Conservation (phyloP, 2,329 filamentous ascomycete genomes). For the Sarocladium brachiariae region DNA sequence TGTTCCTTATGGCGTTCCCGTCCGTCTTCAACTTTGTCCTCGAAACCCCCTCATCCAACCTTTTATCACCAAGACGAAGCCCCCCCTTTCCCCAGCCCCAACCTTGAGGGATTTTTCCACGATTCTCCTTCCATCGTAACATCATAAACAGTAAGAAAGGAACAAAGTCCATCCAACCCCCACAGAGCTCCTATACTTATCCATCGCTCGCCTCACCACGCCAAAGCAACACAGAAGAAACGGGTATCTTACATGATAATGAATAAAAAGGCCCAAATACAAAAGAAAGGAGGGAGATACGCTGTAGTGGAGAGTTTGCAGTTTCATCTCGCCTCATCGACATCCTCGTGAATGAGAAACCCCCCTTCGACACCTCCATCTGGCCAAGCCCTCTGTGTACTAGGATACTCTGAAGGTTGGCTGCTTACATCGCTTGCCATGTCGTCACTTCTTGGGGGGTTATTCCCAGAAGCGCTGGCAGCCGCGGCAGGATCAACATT, state of each 20-base stretch:
- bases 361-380: constrained; percentile 18
- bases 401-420: constrained; percentile 50
- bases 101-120: no score
- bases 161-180: no score
- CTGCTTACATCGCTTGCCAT: constrained; percentile 38
- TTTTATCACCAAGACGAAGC: no score
- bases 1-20: no score
- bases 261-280: not conserved
- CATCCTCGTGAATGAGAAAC: constrained; percentile 36
- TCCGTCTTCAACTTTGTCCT: not conserved
- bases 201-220: not conserved
- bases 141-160: no score
- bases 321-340: not conserved
- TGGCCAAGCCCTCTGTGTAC: constrained; percentile 38
- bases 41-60: not conserved
- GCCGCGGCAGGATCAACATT: constrained; percentile 38
- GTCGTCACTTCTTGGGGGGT: no score
- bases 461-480: no score
- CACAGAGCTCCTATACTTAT: no score
- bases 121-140: no score
- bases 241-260: constrained; percentile 1
- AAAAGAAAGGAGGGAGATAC: not conserved
- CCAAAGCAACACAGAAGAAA: not conserved
- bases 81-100: no score
- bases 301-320: constrained; percentile 7